Base-by-base conservation (phyloP, 495 filamentous ascomycete genomes). In the Aspergillus egyptiacus region DNA sequence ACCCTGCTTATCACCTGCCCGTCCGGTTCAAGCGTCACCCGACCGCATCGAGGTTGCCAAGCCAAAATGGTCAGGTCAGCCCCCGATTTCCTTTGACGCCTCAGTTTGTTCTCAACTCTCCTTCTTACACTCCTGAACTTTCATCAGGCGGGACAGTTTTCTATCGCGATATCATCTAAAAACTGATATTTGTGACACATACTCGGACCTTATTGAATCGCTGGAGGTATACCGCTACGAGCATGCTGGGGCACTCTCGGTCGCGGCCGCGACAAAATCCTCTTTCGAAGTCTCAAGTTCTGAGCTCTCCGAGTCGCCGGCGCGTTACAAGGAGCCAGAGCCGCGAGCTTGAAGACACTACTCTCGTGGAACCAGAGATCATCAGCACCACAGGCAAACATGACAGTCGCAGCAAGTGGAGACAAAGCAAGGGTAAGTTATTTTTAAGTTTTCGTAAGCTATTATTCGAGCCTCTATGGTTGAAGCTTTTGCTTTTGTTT, bases 261-360 rank as follows among this genome's bases (percentile, higher is more conserved):
- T 50, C 41, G 36, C 54, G 27, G 33, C 42, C 20, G 27, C 27
- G 30, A 31, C 43, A 43, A 18, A 17, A 11, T 31, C 15, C 23
- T 11, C 5, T 25, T 17, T 36, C 23, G n/a, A 43, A 22, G 31
- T 13, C 31, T 6, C 23, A 36, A 37, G 39, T 20, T 25, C 13
- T 17, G 9, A 61, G 55, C 48, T 51, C 53, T 2, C 31, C 37
- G 2, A 33, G 27, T 18, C 34, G 44, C 5, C 53, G 50, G 31
- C 52, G 57, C 1, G 44, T 55, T 33, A 63, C 60, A 2, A 56
- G 61, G 25, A 61, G 58, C 28, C 61, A 56, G 42, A 64, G 61
- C 48, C 61, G 55, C 6, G 57, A 59, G 14, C 10, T 48, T 8
- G 57, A 58, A 9, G 51, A 17, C 0, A 5, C 23, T n/a, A n/a